Percentiles rank a stretch among this genome's conserved stretches.
Conservation (phyloP, 164 flowering plant species). For the Nymphaea colorata region DNA sequence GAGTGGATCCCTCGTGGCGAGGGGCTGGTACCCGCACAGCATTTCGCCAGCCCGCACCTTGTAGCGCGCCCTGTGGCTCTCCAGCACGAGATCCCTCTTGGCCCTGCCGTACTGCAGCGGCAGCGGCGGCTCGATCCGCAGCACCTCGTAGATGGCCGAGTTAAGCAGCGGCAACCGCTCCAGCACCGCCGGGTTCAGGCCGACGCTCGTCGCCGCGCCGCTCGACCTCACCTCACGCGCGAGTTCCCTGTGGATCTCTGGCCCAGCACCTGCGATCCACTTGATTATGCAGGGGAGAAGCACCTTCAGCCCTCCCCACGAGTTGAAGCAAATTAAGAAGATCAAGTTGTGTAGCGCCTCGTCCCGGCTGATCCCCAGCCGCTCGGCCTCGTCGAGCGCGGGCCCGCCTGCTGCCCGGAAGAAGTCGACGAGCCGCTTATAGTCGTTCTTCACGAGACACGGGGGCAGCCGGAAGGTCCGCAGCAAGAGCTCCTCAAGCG, state of each 20-base stretch:
- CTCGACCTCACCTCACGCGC: constrained; percentile 58
- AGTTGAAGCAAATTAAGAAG: constrained; percentile 27
- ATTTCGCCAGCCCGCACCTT: constrained; percentile 47
- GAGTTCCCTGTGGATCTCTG: constrained; percentile 23
- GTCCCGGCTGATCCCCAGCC: constrained; percentile 23
- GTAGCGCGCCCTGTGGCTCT: constrained; percentile 34
- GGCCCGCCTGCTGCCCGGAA: constrained; percentile 21
- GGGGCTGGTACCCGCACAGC: constrained; percentile 45
- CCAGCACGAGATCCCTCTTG: constrained; percentile 30
- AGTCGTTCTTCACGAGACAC: constrained; percentile 35
- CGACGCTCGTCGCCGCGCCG: constrained; percentile 27
- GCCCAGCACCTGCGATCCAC: constrained; percentile 29
- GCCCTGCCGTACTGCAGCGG: constrained; percentile 44
- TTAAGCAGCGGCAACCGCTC: constrained; percentile 28
- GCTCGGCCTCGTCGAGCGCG: constrained; percentile 30
- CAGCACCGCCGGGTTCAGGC: constrained; percentile 20
- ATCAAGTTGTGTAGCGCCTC: constrained; percentile 44
- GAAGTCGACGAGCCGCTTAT: constrained; percentile 53
- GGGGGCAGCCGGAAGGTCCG: constrained; percentile 57
- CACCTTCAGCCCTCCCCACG: constrained; percentile 31
- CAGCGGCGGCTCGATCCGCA: constrained; percentile 46
- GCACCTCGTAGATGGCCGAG: constrained; percentile 14
- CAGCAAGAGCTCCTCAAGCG: constrained; percentile 38
- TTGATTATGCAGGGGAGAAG: constrained; percentile 29
- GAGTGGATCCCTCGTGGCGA: constrained; percentile 42